Percentiles rank a stretch among this genome's conserved stretches.
Conservation (phyloP, 495 filamentous ascomycete species). For the Penicillium chermesinum region DNA sequence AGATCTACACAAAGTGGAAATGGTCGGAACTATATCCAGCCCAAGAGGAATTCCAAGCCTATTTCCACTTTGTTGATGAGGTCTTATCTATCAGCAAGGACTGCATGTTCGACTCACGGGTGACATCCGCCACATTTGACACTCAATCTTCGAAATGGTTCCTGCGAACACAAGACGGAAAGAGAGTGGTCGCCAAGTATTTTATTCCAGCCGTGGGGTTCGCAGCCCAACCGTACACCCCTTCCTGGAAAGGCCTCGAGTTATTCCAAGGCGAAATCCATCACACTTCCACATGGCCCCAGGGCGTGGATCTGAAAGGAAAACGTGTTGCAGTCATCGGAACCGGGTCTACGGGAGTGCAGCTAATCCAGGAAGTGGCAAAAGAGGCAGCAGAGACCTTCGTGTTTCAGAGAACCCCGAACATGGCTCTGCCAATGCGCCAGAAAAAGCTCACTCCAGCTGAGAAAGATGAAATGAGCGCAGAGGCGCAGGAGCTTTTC, state of each 20-base stretch:
- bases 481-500: background rate
- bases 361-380: constrained; percentile 49
- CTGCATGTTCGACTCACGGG: constrained; percentile 43
- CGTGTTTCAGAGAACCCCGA: constrained; percentile 53
- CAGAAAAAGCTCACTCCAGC: background rate
- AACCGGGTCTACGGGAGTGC: constrained; percentile 56
- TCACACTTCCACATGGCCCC: constrained; percentile 58
- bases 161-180: constrained; percentile 45
- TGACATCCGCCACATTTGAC: constrained; percentile 40
- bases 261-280: constrained; percentile 49
- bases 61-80: constrained; percentile 54
- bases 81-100: constrained; percentile 47
- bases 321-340: constrained; percentile 55
- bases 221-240: constrained; percentile 33
- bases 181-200: constrained; percentile 39
- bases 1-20: constrained; percentile 50
- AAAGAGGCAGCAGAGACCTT: constrained; percentile 34
- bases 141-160: constrained; percentile 36
- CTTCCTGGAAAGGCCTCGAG: constrained; percentile 47
- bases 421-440: constrained; percentile 51
- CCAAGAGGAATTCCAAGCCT: constrained; percentile 45
- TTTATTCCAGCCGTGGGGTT: constrained; percentile 43
- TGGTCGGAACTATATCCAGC: constrained; percentile 49
- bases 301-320: constrained; percentile 40
- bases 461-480: background rate